Percentiles rank a stretch among this genome's conserved stretches.
These are phyloP conservation scores for Globisporangium emineosum DNA, from an alignment of 352 stramenopile species.

Conservation along the genomic window DNA sequence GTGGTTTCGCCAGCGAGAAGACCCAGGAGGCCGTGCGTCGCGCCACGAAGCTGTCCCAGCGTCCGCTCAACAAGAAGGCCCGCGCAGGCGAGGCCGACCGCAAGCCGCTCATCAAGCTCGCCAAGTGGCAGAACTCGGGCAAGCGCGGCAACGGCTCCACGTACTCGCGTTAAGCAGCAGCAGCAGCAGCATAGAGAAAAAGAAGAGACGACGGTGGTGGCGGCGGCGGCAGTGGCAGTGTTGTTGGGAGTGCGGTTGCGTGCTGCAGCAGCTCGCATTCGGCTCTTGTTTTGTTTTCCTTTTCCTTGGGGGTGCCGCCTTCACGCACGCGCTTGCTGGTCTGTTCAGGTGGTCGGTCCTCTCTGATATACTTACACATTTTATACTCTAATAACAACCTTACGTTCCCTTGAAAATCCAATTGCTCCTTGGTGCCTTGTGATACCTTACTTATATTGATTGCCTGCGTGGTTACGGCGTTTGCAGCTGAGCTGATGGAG, in stretches of 20 bases:
- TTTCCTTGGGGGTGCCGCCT: neutral
- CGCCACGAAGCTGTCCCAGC: slow-evolving; percentile 57
- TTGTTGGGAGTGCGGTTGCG: too few relatives aligned
- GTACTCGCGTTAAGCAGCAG: slow-evolving; percentile 66
- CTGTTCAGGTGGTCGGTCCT: neutral
- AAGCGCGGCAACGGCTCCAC: slow-evolving; percentile 81
- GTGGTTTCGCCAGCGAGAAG: slow-evolving; percentile 59
- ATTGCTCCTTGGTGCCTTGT: neutral
- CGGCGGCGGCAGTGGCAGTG: neutral
- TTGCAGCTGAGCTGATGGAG: neutral
- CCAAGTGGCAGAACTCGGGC: slow-evolving; percentile 88
- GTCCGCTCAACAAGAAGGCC: slow-evolving; percentile 78
- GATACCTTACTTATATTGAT: neutral
- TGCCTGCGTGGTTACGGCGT: slow-evolving; percentile 5
- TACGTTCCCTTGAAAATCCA: slow-evolving; percentile 8
- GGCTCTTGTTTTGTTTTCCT: slow-evolving; percentile 14
- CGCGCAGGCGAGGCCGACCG: slow-evolving; percentile 80
- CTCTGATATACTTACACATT: slow-evolving; percentile 13
- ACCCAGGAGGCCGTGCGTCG: slow-evolving; percentile 41
- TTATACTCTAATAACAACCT: slow-evolving; percentile 24
- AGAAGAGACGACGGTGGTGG: neutral
- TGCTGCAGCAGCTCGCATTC: too few relatives aligned
- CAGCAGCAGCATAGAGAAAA: slow-evolving; percentile 21
- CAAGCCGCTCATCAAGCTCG: slow-evolving; percentile 76
- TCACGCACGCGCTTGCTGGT: neutral